Percentiles rank a stretch among this genome's conserved stretches.
phyloP scores from a whole-genome alignment of 352 stramenopile genomes.

The Phytopythium helicoides region DNA sequence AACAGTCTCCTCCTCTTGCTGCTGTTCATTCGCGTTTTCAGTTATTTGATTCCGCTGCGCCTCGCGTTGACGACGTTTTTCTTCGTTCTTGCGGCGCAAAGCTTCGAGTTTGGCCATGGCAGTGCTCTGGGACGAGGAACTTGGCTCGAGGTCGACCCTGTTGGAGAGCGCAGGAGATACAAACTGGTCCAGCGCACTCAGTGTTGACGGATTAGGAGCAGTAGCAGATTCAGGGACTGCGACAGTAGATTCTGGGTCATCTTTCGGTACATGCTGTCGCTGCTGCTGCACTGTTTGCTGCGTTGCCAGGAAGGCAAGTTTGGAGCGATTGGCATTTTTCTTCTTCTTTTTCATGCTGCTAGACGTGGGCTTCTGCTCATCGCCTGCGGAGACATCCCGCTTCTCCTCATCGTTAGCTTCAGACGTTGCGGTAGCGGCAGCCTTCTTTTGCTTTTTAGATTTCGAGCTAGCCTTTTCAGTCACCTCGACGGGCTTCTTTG shows the following conservation, averaged over 20 bases:
- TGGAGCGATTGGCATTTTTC: slow-evolving; percentile 20
- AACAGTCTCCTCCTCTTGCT: slow-evolving; percentile 20
- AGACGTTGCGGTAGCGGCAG: neutral
- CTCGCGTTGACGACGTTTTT: slow-evolving; percentile 47
- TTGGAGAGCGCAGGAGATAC: neutral
- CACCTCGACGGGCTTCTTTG: slow-evolving; percentile 20
- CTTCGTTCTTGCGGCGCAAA: slow-evolving; percentile 79
- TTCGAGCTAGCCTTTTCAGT: slow-evolving; percentile 8
- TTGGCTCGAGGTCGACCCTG: slow-evolving; percentile 15
- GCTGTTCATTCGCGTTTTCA: slow-evolving; percentile 2
- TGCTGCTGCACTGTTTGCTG: slow-evolving; percentile 7
- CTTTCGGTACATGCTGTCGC: neutral
- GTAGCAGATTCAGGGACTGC: neutral
- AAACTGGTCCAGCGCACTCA: slow-evolving; percentile 4
- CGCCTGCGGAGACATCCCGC: neutral
- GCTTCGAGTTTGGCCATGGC: slow-evolving; percentile 67
- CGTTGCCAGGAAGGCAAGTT: slow-evolving; percentile 2
- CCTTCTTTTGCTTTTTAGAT: slow-evolving; percentile 19
- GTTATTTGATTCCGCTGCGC: slow-evolving; percentile 8
- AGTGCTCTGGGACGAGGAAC: slow-evolving; percentile 52
- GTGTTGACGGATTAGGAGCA: neutral
- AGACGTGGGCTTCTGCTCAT: slow-evolving; percentile 8
- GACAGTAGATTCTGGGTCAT: neutral
- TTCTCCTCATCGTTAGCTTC: too few species aligned
- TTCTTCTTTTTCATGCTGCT: slow-evolving; percentile 27